These are phyloP conservation scores for Camillea tinctor DNA, from an alignment of 2,329 filamentous ascomycete genomes.

Conservation along the genomic window DNA sequence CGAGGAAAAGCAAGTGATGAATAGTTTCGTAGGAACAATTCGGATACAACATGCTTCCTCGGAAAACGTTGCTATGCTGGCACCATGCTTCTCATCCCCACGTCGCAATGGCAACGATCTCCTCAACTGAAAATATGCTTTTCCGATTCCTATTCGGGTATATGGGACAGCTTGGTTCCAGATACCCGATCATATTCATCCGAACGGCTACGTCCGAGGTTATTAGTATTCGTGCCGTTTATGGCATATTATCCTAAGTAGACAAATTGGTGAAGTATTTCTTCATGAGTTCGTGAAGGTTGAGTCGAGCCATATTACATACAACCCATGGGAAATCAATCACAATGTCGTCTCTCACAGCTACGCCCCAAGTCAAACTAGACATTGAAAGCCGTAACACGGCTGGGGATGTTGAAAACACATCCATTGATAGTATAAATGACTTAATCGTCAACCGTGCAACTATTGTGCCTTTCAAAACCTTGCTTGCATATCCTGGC, in stretches of 20 bases:
- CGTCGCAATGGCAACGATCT: not conserved
- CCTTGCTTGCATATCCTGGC: slow-evolving; percentile 11
- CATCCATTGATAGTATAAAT: slow-evolving; percentile 12
- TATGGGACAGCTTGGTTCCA: not conserved
- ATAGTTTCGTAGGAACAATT: not conserved
- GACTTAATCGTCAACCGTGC: slow-evolving; percentile 13
- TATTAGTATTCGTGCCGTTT: not conserved
- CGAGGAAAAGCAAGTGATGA: not conserved
- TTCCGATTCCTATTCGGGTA: not conserved
- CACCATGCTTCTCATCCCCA: not conserved
- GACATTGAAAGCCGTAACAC: not conserved
- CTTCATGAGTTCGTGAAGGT: not conserved
- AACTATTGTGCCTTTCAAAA: slow-evolving; percentile 7
- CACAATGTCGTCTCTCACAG: slow-evolving; percentile 11
- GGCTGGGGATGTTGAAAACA: not conserved
- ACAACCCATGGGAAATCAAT: not conserved
- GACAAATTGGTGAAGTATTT: not conserved
- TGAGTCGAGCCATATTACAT: not conserved
- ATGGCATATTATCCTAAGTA: not conserved
- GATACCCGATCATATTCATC: not conserved
- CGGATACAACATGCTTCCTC: not conserved
- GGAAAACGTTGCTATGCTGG: not conserved
- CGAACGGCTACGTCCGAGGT: not conserved
- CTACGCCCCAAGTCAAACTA: slow-evolving; percentile 3
- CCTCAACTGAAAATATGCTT: not conserved